Base-by-base conservation (phyloP, 331 rosid genomes). In the Pyracantha coccinea region DNA sequence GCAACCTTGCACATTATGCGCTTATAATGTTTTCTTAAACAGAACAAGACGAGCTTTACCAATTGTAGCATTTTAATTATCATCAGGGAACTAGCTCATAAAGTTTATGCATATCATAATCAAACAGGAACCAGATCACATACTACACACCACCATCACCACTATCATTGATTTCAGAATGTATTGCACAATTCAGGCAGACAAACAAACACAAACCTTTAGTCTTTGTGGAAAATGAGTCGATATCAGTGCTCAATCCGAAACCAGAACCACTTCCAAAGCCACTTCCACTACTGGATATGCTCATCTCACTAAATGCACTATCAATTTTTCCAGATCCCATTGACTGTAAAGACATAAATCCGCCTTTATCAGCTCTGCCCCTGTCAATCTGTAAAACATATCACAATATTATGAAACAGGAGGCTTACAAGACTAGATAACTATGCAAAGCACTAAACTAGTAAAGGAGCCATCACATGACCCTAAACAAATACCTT, bases 291-390 rank as follows among this genome's bases (percentile, higher is more conserved):
- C 86, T 78, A 83, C 91, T 84, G 76, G 97, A 85, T 72, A 94
- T 83, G 86, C 91, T 86, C 88, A 90, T 79, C 44, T 94, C 97
- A 75, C 78, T 77, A 68, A 94, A 85, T 83, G 91, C 67, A 85
- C 77, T 88, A 54, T 94, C 99, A 83, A 90, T 78, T 89, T 92
- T 92, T 82, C 97, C 97, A 23, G 99, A 88, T 70, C 96, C 96
- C 96, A 92, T 87, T 2, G 96, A 90, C 80, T 88, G 94, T 77
- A 88, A 77, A 2, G 94, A 81, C 80, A 89, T 88, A 77, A 75
- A 91, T 24, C 97, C 98, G 64, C 96, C 99, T 85, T 89, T 92
- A 8, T 94, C 99, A 54, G 89, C 89, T 86, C 99, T 90, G 66
- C 84, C 81, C 84, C 88, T 94, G 66, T 94, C 99, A 78, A 94